Evolutionary conservation across 192 early-diverging fungal species (phyloP).

Genomic region (Coemansia sp.): DNA sequence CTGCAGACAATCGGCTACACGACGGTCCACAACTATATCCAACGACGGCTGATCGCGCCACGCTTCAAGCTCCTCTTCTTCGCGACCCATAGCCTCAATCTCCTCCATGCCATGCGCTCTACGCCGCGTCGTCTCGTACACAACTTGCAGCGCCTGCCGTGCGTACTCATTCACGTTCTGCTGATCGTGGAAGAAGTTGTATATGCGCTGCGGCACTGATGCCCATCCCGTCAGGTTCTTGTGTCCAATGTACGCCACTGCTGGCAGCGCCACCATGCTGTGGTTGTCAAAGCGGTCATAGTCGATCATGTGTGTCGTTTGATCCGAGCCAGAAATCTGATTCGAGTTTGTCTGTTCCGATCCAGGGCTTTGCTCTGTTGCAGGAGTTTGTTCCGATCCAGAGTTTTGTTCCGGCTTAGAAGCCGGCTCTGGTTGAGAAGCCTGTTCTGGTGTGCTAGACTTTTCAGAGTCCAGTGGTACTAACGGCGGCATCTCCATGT

Average conservation of each 20-base stretch:
- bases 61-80: slow-evolving; percentile 28
- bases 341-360: background rate
- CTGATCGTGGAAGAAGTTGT: slow-evolving; percentile 56
- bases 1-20: slow-evolving; percentile 26
- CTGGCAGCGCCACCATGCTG: slow-evolving; percentile 29
- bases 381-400: too few relatives aligned
- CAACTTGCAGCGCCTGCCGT: slow-evolving; percentile 51
- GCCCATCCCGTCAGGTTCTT: slow-evolving; percentile 46
- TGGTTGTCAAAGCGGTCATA: slow-evolving; percentile 43
- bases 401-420: too few relatives aligned
- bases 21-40: slow-evolving; percentile 35
- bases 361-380: too few relatives aligned
- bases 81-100: slow-evolving; percentile 36
- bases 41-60: slow-evolving; percentile 38
- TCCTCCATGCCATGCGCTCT: slow-evolving; percentile 24
- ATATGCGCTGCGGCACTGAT: slow-evolving; percentile 39
- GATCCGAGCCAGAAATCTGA: background rate
- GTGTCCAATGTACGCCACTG: slow-evolving; percentile 45
- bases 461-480: slow-evolving; percentile 33
- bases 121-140: slow-evolving; percentile 42
- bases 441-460: background rate
- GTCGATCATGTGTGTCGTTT: slow-evolving; percentile 20
- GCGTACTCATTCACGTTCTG: slow-evolving; percentile 51
- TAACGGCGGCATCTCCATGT: slow-evolving; percentile 30
- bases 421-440: too few relatives aligned